These are phyloP conservation scores for Tuber magnatum DNA, from an alignment of 495 filamentous ascomycete species.

Conservation along the genomic window DNA sequence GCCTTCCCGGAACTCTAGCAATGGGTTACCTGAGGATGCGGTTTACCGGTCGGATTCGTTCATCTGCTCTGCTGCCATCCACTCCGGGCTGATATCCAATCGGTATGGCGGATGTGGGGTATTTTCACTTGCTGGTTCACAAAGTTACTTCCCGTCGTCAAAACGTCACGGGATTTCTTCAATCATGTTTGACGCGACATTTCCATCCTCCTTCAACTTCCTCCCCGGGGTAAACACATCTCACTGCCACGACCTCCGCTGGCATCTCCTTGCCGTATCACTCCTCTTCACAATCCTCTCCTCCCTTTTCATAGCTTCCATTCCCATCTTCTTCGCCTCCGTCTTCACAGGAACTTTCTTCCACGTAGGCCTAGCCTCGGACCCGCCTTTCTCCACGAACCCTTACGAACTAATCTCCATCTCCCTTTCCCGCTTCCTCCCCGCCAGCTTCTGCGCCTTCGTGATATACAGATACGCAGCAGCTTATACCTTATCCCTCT, in stretches of 20 bases:
- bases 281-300: conserved; percentile 58
- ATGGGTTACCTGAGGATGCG: conserved; percentile 38
- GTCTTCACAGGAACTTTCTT: conserved; percentile 67
- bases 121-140: conserved; percentile 58
- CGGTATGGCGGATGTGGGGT: conserved; percentile 69
- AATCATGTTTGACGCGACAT: conserved; percentile 63
- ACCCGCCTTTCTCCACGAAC: conserved; percentile 56
- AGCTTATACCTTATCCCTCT: conserved; percentile 28
- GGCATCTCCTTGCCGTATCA: conserved; percentile 67
- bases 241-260: conserved; percentile 61
- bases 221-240: conserved; percentile 38
- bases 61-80: conserved; percentile 72
- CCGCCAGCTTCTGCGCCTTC: conserved; percentile 65
- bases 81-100: conserved; percentile 64
- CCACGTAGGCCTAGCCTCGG: conserved; percentile 70
- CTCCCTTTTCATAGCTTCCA: conserved; percentile 62
- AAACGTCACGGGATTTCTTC: conserved; percentile 60
- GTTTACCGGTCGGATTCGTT: conserved; percentile 78
- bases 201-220: conserved; percentile 70
- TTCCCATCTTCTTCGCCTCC: conserved; percentile 63
- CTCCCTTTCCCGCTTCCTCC: conserved; percentile 65
- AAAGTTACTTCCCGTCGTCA: conserved; percentile 55
- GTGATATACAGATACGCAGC: conserved; percentile 67
- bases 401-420: conserved; percentile 56
- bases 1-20: conserved; percentile 46